These are phyloP conservation scores for Chytriomyces hyalinus DNA, from an alignment of 192 early-diverging fungal genomes.

Conservation along the genomic window DNA sequence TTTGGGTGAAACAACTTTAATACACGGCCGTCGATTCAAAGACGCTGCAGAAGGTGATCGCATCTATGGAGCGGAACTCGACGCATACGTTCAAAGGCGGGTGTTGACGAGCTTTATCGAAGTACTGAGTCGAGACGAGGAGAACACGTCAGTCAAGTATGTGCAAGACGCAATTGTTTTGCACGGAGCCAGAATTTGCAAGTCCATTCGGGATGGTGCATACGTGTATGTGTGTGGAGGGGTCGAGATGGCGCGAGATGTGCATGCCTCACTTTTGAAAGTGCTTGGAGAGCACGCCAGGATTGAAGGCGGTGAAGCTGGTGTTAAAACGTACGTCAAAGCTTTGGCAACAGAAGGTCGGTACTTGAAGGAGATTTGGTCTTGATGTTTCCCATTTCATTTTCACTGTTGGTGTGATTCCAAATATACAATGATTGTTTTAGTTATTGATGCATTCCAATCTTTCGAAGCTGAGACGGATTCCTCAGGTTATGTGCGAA, in stretches of 20 bases:
- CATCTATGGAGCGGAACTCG: conserved; percentile 71
- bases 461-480: too few species aligned
- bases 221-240: conserved; percentile 53
- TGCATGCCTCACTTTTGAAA: conserved; percentile 76
- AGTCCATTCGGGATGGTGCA: conserved; percentile 12
- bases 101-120: conserved; percentile 61
- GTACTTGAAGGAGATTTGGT: conserved; percentile 66
- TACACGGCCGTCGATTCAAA: conserved; percentile 83
- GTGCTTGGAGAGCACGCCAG: conserved; percentile 61
- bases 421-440: too few species aligned
- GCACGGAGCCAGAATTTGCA: conserved; percentile 48
- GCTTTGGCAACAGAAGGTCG: conserved; percentile 67
- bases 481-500: too few species aligned
- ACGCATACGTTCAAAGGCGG: conserved; percentile 50
- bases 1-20: conserved; percentile 70
- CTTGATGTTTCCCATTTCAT: conserved; percentile 10
- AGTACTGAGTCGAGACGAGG: conserved; percentile 8
- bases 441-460: too few species aligned
- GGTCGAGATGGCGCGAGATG: conserved; percentile 83
- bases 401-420: too few species aligned
- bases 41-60: conserved; percentile 60
- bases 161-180: conserved; percentile 81
- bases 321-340: conserved; percentile 63
- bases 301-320: conserved; percentile 45
- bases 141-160: conserved; percentile 60